Base-by-base conservation (phyloP, 2,329 filamentous ascomycete species). In the Exophiala phaeomuriformis region DNA sequence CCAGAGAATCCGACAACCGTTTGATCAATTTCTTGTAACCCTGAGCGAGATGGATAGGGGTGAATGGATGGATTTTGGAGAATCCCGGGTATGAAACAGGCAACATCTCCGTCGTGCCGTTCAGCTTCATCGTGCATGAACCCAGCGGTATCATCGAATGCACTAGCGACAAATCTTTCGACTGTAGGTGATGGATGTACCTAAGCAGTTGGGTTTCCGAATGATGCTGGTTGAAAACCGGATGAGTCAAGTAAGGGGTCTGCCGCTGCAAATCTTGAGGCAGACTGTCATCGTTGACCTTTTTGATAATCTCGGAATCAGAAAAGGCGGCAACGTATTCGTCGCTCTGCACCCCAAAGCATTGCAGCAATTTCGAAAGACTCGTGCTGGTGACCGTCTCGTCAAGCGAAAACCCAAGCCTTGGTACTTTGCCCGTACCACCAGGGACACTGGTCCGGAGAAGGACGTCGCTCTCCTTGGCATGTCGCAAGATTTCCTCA, bases 91-190 rank as follows among this genome's bases (percentile, higher is more conserved):
- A 85, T 0, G 87, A 87, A 51, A 96, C 79, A 5, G 90, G 86
- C 10, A 87, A 80, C 91, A 97, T 96, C 74, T 96, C 89, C 0
- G 88, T 88, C 2, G 90, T 93, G 40, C 86, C 88, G 69, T 96
- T 96, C 49, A 96, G 82, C 77, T 97, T 97, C 91, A 97, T 97
- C 9, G 91, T 97, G 76, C 91, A 97, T 1, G 91, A 96, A 19
- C 91, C 91, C 1, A 97, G 80, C 2, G 91, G 90, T 57, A 97
- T 97, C 91, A 97, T 97, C 10, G 90, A 96, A 73, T 97, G 91
- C 1, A 90, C 88, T 3, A 96, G 78, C 1, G 91, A 96, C 9
- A 97, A 75, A 67, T 97, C 91, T 75, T 95, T 96, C 47, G 90
- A 95, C 68, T 95, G 86, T 3, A 97, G 77, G 67, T 95, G 88